phyloP scores from a whole-genome alignment of 805 yeast genomes.

The Aciculoconidium aculeatum region DNA sequence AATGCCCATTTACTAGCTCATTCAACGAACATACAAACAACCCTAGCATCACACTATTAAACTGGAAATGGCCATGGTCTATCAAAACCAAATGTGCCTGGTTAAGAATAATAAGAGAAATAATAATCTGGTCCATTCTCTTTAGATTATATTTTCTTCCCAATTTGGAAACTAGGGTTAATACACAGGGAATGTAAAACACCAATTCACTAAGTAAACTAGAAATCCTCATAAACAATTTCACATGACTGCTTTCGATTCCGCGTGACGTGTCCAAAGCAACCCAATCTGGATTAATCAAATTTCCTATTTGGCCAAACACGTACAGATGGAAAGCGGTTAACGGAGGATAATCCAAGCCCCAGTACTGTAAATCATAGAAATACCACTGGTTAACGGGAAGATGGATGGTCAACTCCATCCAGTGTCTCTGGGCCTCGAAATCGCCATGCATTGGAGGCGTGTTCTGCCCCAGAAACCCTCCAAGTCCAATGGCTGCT shows the following conservation, averaged over 20 bases:
- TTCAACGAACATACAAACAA: slow-evolving; percentile 63
- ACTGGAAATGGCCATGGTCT: slow-evolving; percentile 98
- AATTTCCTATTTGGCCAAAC: slow-evolving; percentile 65
- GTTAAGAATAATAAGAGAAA: slow-evolving; percentile 71
- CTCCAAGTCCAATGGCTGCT: slow-evolving; percentile 83
- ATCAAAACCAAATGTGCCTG: slow-evolving; percentile 80
- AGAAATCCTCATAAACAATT: slow-evolving; percentile 80
- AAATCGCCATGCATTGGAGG: slow-evolving; percentile 92
- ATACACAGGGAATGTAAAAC: slow-evolving; percentile 74
- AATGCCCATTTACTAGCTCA: slow-evolving; percentile 57
- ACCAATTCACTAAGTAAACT: slow-evolving; percentile 70
- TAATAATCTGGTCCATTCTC: slow-evolving; percentile 70
- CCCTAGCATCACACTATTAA: slow-evolving; percentile 92
- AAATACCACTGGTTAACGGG: slow-evolving; percentile 81
- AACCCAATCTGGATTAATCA: slow-evolving; percentile 71
- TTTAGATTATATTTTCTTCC: slow-evolving; percentile 52
- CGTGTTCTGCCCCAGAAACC: slow-evolving; percentile 66
- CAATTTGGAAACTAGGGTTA: slow-evolving; percentile 63
- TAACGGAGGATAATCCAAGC: slow-evolving; percentile 93
- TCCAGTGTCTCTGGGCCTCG: slow-evolving; percentile 98
- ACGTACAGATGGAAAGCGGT: slow-evolving; percentile 91
- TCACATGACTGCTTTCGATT: slow-evolving; percentile 56
- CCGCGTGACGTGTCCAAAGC: slow-evolving; percentile 71
- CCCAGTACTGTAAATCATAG: slow-evolving; percentile 91
- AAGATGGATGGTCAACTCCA: slow-evolving; percentile 78